phyloP scores from a whole-genome alignment of 371 early-diverging fungal genomes.

The Rhizopus arrhizus region DNA sequence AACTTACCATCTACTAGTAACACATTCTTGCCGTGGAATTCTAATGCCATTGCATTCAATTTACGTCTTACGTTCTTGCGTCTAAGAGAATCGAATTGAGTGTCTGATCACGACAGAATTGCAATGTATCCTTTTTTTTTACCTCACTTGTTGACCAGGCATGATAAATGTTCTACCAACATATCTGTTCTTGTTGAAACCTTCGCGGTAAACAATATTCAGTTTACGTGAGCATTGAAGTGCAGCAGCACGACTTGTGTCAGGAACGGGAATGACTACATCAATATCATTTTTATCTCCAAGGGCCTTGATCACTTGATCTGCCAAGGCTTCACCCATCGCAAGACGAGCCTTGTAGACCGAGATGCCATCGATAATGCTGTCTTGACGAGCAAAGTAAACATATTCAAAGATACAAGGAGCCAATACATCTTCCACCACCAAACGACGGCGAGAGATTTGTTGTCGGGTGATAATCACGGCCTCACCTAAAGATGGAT shows the following conservation, averaged over 20 bases:
- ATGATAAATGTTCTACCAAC: conserved; percentile 98
- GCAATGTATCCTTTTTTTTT: neutral
- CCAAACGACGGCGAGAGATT: conserved; percentile 68
- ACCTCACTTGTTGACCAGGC: conserved; percentile 89
- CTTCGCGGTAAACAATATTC: conserved; percentile 90
- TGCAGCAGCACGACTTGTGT: conserved; percentile 93
- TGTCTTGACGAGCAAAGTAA: conserved; percentile 97
- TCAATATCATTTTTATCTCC: conserved; percentile 85
- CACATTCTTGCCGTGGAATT: conserved; percentile 94
- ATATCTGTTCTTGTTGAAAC: conserved; percentile 98
- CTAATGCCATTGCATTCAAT: conserved; percentile 95
- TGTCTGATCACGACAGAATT: conserved; percentile 5
- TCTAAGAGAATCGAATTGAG: conserved; percentile 29
- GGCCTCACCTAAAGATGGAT: conserved; percentile 69
- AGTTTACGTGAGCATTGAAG: conserved; percentile 88
- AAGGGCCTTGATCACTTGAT: conserved; percentile 69
- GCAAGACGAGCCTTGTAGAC: conserved; percentile 96
- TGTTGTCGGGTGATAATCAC: conserved; percentile 82
- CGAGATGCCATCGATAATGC: conserved; percentile 95
- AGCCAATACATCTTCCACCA: conserved; percentile 61
- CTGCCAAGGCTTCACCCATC: conserved; percentile 96
- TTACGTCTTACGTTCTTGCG: conserved; percentile 95
- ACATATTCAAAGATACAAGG: conserved; percentile 99
- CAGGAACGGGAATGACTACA: conserved; percentile 97
- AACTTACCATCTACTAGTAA: conserved; percentile 89